These are phyloP conservation scores for Cochlearia excelsa DNA, from an alignment of 345 rosid genomes.

Conservation along the genomic window DNA sequence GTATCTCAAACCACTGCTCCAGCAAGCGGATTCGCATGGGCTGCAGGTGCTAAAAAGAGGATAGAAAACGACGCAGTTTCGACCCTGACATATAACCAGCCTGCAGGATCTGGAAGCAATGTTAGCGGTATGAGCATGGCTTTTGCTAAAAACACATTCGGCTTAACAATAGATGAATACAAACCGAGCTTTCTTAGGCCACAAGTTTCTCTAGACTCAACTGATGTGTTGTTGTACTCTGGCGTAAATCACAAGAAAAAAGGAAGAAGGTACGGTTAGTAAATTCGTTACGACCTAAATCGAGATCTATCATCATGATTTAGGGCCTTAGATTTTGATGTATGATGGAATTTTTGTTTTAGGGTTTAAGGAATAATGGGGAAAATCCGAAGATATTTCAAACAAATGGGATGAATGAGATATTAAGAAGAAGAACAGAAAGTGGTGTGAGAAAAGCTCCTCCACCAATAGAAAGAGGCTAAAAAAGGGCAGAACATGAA, in stretches of 20 bases:
- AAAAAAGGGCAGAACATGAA: background rate
- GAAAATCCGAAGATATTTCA: slow-evolving; percentile 32
- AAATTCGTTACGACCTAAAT: background rate
- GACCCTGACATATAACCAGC: slow-evolving; percentile 45
- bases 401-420: slow-evolving; percentile 38
- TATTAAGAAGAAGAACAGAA: slow-evolving; percentile 35
- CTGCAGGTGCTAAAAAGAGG: slow-evolving; percentile 40
- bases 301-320: background rate
- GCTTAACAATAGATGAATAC: slow-evolving; percentile 37
- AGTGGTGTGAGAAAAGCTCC: slow-evolving; percentile 33
- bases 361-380: slow-evolving; percentile 30
- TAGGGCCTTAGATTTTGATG: too few species aligned
- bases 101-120: slow-evolving; percentile 42
- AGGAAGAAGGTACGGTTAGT: slow-evolving; percentile 14
- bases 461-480: slow-evolving; percentile 37
- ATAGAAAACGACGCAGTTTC: slow-evolving; percentile 45
- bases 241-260: slow-evolving; percentile 22
- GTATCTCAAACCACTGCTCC: slow-evolving; percentile 46
- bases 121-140: slow-evolving; percentile 47
- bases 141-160: slow-evolving; percentile 42
- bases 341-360: background rate
- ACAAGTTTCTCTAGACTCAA: slow-evolving; percentile 33
- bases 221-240: slow-evolving; percentile 25
- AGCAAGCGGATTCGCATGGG: slow-evolving; percentile 56
- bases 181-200: slow-evolving; percentile 34